Evolutionary conservation across 208 protist species (phyloP), one percentile per base, ranked within the genome.

Genomic region (Leishmania turanica): DNA sequence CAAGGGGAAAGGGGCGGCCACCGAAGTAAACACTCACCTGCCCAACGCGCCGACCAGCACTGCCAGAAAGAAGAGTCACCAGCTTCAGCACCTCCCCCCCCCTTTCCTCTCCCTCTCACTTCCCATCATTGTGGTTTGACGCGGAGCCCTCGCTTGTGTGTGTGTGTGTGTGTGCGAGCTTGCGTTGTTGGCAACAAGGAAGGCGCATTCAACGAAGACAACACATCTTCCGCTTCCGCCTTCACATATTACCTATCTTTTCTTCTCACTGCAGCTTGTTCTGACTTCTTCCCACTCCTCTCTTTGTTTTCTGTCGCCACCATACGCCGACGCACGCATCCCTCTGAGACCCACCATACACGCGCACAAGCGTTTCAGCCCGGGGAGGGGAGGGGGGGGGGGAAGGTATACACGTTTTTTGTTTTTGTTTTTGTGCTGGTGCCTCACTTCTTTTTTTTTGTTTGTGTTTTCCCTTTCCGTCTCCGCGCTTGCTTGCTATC

Each of bases 181-280:
- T 31, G 31, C 31, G 31, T 21, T 68, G 13, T 42, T 34, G 31
- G 62, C 31, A 31, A 8, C 62, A 40, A 68, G 31, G 31, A 40
- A 40, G 21, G 62, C 0, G 62, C 27, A 68, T 31, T 17, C 13
- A 37, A 21, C 62, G 11, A 68, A 17, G 31, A 68, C 27, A 31
- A 40, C 7, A 40, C 27, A 66, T 68, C 31, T 19, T 68, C 31
- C 15, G 40, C 31, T 34, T 75, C 49, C 77, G n/a, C 74, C 53
- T 58, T 80, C 49, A 65, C 58, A 21, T 73, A n/a, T 65, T 49
- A 17, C 31, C 31, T 31, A 68, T 80, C 60, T 49, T 17, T 74
- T 17, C 47, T 27, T 75, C 37, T 31, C 79, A n/a, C 70, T n/a
- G 31, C 15, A 6, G 9, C 62, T 68, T 13, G 62, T 42, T 83